Evolutionary conservation across 352 stramenopile species (phyloP).

Genomic region (Sclerospora graminicola): DNA sequence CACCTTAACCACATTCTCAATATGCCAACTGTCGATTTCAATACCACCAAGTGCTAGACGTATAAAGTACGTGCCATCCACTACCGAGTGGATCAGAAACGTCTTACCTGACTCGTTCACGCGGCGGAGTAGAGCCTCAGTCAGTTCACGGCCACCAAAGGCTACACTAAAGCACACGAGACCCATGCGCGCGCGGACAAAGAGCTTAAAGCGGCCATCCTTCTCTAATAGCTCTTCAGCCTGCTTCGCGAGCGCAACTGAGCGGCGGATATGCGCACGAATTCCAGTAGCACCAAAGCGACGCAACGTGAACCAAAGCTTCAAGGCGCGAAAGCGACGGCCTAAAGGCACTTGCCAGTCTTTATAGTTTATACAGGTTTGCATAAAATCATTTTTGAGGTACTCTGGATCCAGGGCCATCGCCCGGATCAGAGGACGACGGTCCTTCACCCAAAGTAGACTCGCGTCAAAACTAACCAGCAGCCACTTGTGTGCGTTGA

Average conservation of each 20-base stretch:
- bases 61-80: constrained; percentile 43
- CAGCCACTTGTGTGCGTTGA: constrained; percentile 76
- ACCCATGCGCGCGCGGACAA: constrained; percentile 33
- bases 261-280: constrained; percentile 39
- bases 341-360: constrained; percentile 72
- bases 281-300: constrained; percentile 49
- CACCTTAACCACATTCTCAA: constrained; percentile 31
- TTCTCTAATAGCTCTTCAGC: constrained; percentile 28
- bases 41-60: constrained; percentile 41
- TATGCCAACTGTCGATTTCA: constrained; percentile 34
- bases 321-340: constrained; percentile 54
- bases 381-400: constrained; percentile 61
- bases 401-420: constrained; percentile 56
- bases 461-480: constrained; percentile 57
- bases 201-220: constrained; percentile 44
- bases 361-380: constrained; percentile 47
- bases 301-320: constrained; percentile 64
- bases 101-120: constrained; percentile 48
- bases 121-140: constrained; percentile 35
- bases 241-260: constrained; percentile 33
- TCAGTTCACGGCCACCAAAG: constrained; percentile 33
- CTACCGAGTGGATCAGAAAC: constrained; percentile 59
- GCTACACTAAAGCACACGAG: constrained; percentile 56
- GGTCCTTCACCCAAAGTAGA: constrained; percentile 54
- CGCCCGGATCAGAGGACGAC: constrained; percentile 36